Evolutionary conservation across 176 grass and related monocot species (phyloP).

Genomic region (Hordeum marinum): DNA sequence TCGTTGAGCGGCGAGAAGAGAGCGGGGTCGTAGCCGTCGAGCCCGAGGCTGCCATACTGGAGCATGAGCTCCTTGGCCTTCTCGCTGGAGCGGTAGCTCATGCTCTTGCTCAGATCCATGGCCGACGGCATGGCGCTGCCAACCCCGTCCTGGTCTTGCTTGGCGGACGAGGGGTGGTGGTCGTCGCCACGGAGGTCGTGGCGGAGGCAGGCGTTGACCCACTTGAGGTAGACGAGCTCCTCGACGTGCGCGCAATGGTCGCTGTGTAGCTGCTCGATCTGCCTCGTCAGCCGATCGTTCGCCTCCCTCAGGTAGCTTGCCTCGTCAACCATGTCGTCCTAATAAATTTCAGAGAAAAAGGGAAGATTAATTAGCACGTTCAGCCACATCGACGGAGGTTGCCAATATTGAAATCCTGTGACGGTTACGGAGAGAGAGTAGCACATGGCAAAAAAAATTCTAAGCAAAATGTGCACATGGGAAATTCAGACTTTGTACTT

Average conservation of each 20-base stretch:
- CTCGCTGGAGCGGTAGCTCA: conserved; percentile 61
- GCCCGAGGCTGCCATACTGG: conserved; percentile 43
- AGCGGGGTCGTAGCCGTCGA: conserved; percentile 32
- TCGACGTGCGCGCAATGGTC: conserved; percentile 59
- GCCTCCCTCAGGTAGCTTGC: conserved; percentile 31
- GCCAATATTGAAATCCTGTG: background rate
- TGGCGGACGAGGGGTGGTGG: background rate
- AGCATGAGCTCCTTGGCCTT: conserved; percentile 77
- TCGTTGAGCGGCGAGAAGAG: conserved; percentile 39
- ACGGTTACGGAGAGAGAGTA: background rate
- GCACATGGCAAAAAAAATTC: background rate
- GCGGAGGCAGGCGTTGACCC: conserved; percentile 84
- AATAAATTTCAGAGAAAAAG: background rate
- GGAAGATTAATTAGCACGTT: background rate
- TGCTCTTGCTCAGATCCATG: conserved; percentile 70
- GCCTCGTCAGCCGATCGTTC: conserved; percentile 49
- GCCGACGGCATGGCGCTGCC: conserved; percentile 23
- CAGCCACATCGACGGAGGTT: background rate
- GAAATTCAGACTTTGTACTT: background rate
- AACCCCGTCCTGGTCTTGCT: background rate
- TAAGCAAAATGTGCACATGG: background rate
- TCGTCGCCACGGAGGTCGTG: conserved; percentile 54
- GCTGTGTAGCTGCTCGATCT: conserved; percentile 65
- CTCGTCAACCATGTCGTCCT: conserved; percentile 52
- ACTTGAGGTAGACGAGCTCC: conserved; percentile 90